Conservation (phyloP, 2,329 filamentous ascomycete genomes). For the Trichoderma sp. region DNA sequence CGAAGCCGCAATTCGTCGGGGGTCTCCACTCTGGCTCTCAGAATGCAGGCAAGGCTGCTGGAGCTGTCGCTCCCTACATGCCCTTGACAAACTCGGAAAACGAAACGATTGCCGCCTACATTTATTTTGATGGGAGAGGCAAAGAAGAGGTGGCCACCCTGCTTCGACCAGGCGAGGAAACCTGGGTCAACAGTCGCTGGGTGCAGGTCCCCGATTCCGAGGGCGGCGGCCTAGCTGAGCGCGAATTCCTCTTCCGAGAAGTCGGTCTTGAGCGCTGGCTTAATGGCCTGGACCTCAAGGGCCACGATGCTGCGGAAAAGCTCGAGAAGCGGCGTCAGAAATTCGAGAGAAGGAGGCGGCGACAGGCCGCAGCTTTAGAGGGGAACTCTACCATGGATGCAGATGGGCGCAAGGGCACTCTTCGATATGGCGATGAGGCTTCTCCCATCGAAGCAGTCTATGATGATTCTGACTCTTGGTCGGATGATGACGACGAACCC, state of each 20-base stretch:
- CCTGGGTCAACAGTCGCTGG: conserved; percentile 98
- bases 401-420: conserved; percentile 54
- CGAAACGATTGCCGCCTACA: conserved; percentile 97
- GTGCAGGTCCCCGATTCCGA: conserved; percentile 90
- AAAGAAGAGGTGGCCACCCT: conserved; percentile 98
- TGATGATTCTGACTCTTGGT: conserved; percentile 74
- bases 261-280: conserved; percentile 96
- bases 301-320: conserved; percentile 85
- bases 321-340: conserved; percentile 86
- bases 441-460: conserved; percentile 70
- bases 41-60: conserved; percentile 48
- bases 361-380: conserved; percentile 54
- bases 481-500: conserved; percentile 80
- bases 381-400: conserved; percentile 37
- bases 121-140: conserved; percentile 93
- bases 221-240: conserved; percentile 90
- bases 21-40: conserved; percentile 58
- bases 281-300: conserved; percentile 92
- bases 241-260: conserved; percentile 96
- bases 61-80: conserved; percentile 79
- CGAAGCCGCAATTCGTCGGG: conserved; percentile 79
- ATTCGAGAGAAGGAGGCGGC: conserved; percentile 67
- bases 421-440: conserved; percentile 79
- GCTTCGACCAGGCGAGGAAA: conserved; percentile 89
- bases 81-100: conserved; percentile 91